Conservation (phyloP, 495 filamentous ascomycete species). For the Diplogelasinospora grovesii region DNA sequence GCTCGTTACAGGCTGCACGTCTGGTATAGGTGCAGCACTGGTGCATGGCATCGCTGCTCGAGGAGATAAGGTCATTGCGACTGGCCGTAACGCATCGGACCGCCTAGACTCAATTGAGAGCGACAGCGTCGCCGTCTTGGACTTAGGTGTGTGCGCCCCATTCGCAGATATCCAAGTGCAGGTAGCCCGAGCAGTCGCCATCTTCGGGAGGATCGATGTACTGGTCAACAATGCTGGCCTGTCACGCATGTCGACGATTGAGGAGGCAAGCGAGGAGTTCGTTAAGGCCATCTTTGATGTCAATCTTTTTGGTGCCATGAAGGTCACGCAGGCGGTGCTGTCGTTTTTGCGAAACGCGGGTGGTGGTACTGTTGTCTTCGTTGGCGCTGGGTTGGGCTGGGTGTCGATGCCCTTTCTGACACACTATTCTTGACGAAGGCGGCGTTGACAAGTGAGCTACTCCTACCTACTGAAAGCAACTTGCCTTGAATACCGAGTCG, state of each 20-base stretch:
- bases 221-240: constrained; percentile 53
- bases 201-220: constrained; percentile 43
- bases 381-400: constrained; percentile 19
- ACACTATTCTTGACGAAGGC: constrained; percentile 15
- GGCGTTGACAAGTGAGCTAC: constrained; percentile 12
- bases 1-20: constrained; percentile 43
- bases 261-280: constrained; percentile 36
- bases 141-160: constrained; percentile 42
- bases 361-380: constrained; percentile 37
- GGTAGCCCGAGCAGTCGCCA: constrained; percentile 26
- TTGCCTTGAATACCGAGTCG: background rate
- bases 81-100: constrained; percentile 36
- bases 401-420: constrained; percentile 6
- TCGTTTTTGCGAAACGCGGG: constrained; percentile 38
- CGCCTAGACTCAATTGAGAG: constrained; percentile 36
- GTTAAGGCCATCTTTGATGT: constrained; percentile 36
- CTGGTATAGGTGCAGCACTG: constrained; percentile 36
- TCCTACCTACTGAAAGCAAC: too few species aligned
- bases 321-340: constrained; percentile 38
- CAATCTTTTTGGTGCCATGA: constrained; percentile 44
- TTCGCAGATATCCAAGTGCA: constrained; percentile 29
- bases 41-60: constrained; percentile 34
- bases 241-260: constrained; percentile 35
- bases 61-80: constrained; percentile 52
- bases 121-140: constrained; percentile 26